These are phyloP conservation scores for Malus orientalis DNA, from an alignment of 306 rosid species.

Conservation along the genomic window DNA sequence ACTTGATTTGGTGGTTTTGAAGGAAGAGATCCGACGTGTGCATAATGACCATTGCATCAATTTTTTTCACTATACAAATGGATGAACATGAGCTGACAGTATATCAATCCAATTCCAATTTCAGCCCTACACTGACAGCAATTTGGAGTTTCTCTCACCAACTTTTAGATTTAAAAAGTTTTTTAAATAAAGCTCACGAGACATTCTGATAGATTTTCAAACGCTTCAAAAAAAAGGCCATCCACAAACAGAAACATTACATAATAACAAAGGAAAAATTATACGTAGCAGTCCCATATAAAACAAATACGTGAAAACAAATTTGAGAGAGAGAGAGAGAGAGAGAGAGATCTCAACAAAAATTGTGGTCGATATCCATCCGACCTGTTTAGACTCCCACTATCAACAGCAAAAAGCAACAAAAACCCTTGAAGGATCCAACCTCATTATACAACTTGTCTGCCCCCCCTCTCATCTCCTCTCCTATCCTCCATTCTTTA, in stretches of 20 bases:
- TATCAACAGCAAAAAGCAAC: slow-evolving; percentile 18
- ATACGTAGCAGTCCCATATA: slow-evolving; percentile 25
- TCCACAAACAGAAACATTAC: slow-evolving; percentile 40
- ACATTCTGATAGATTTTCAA: slow-evolving; percentile 12
- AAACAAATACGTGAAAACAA: slow-evolving; percentile 55
- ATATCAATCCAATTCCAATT: slow-evolving; percentile 17
- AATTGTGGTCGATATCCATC: slow-evolving; percentile 68
- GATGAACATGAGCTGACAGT: slow-evolving; percentile 12
- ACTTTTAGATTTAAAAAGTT: neutral
- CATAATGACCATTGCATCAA: neutral
- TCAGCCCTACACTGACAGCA: slow-evolving; percentile 25
- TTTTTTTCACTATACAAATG: slow-evolving; percentile 25
- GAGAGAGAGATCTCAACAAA: slow-evolving; percentile 25
- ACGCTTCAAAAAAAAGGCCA: slow-evolving; percentile 39
- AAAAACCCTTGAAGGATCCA: slow-evolving; percentile 1
- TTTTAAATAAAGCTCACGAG: slow-evolving; percentile 35
- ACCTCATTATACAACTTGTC: neutral
- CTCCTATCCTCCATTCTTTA: neutral
- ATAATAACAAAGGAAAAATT: slow-evolving; percentile 4
- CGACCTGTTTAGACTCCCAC: slow-evolving; percentile 24
- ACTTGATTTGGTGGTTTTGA: too few relatives aligned
- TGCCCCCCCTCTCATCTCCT: neutral
- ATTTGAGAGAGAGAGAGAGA: slow-evolving; percentile 18
- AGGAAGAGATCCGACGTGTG: too few relatives aligned
- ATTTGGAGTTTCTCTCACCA: neutral